phyloP scores from a whole-genome alignment of 1,284 basidiomycete genomes.

The Acaromyces ingoldii region DNA sequence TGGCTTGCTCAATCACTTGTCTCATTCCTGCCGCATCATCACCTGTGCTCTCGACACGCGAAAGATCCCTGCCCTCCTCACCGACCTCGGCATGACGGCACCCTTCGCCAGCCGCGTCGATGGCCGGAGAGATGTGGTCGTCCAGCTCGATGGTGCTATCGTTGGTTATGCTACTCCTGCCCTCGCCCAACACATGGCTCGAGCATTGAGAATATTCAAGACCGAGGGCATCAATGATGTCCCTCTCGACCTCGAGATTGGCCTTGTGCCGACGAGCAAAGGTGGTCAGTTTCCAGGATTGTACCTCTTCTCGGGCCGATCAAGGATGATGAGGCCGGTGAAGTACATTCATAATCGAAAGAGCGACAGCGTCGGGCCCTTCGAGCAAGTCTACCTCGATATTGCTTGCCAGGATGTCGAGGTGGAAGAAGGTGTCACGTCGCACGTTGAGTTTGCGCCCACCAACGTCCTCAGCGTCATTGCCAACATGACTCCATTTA shows the following conservation, averaged over 20 bases:
- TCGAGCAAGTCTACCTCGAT: slow-evolving; percentile 99
- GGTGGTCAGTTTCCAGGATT: slow-evolving; percentile 96
- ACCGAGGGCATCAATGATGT: slow-evolving; percentile 74
- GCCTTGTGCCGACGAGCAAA: slow-evolving; percentile 79
- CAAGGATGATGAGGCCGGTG: slow-evolving; percentile 98
- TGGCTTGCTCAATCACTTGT: slow-evolving; percentile 94
- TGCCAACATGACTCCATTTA: slow-evolving; percentile 63
- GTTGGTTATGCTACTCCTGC: slow-evolving; percentile 87
- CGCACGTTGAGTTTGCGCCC: slow-evolving; percentile 85
- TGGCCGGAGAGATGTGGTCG: slow-evolving; percentile 72
- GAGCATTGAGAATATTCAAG: slow-evolving; percentile 85
- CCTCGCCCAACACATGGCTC: slow-evolving; percentile 74
- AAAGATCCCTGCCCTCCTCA: slow-evolving; percentile 75
- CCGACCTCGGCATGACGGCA: slow-evolving; percentile 90
- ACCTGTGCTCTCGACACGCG: slow-evolving; percentile 71
- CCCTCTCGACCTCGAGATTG: slow-evolving; percentile 92
- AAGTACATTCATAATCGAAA: slow-evolving; percentile 80
- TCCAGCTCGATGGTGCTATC: slow-evolving; percentile 89
- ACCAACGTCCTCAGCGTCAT: slow-evolving; percentile 86
- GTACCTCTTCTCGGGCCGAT: slow-evolving; percentile 80
- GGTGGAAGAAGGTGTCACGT: slow-evolving; percentile 71
- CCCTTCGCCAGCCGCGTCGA: slow-evolving; percentile 70
- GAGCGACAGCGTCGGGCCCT: slow-evolving; percentile 87
- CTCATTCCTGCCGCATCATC: slow-evolving; percentile 86
- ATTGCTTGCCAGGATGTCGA: slow-evolving; percentile 88